A percentile compares a stretch with the other conserved stretches of the same genome.
phyloP scores from a whole-genome alignment of 2,329 filamentous ascomycete genomes.

The Phaeosphaeria sp. region DNA sequence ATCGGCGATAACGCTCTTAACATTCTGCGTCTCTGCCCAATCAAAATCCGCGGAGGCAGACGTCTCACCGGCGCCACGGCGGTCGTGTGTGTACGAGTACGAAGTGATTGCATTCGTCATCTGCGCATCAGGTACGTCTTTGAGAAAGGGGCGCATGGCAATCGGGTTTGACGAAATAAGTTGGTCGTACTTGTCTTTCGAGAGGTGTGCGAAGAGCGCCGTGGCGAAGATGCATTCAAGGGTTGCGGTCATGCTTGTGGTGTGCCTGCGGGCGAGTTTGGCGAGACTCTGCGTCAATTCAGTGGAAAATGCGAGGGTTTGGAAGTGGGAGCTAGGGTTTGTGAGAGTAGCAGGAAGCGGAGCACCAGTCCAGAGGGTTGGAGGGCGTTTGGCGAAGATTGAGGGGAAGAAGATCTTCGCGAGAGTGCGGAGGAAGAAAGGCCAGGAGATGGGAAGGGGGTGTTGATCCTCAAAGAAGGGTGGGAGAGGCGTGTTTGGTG shows the following conservation, averaged over 20 bases:
- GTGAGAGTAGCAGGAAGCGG: conserved; percentile 13
- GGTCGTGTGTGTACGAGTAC: conserved; percentile 18
- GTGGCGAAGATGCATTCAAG: conserved; percentile 50
- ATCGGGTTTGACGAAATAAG: conserved; percentile 46
- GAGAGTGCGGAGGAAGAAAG: conserved; percentile 42
- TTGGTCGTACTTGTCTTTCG: conserved; percentile 36
- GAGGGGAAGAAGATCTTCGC: conserved; percentile 44
- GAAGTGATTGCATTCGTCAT: conserved; percentile 32
- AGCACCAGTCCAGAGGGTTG: conserved; percentile 33
- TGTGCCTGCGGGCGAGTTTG: conserved; percentile 44
- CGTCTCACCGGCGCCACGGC: neutral
- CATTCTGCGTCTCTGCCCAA: conserved; percentile 24
- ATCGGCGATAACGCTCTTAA: conserved; percentile 18
- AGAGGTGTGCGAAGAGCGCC: conserved; percentile 41
- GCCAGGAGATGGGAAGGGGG: conserved; percentile 46
- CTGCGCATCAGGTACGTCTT: conserved; percentile 28
- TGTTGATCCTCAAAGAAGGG: conserved; percentile 52
- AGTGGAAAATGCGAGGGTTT: conserved; percentile 42
- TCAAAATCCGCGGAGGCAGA: conserved; percentile 16
- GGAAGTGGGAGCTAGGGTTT: conserved; percentile 28
- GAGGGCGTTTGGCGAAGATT: conserved; percentile 19
- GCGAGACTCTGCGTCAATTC: conserved; percentile 37
- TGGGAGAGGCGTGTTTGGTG: conserved; percentile 34
- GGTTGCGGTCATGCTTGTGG: conserved; percentile 51
- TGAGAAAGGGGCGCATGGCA: conserved; percentile 48